phyloP scores from a whole-genome alignment of 2,329 filamentous ascomycete genomes.

The Xylariaceae sp. region DNA sequence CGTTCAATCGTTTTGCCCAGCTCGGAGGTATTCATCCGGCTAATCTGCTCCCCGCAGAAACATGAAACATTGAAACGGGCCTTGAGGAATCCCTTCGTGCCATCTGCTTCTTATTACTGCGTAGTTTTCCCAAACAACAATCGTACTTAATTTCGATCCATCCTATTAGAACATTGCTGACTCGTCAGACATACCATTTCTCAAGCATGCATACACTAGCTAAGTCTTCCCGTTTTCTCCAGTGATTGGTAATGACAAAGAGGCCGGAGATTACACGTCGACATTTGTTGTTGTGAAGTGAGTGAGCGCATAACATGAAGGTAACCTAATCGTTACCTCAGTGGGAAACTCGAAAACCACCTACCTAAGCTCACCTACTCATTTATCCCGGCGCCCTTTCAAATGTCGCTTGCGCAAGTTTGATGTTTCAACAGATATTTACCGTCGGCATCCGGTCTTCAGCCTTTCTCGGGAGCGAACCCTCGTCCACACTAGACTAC shows the following conservation, averaged over 20 bases:
- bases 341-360: too few species aligned
- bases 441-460: neutral
- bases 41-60: constrained; percentile 15
- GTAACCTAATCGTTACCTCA: too few species aligned
- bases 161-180: neutral
- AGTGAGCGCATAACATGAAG: neutral
- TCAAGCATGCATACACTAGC: too few species aligned
- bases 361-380: neutral
- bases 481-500: too few species aligned
- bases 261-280: too few species aligned
- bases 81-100: constrained; percentile 5
- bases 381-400: neutral
- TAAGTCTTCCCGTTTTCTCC: too few species aligned
- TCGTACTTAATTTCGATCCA: constrained; percentile 6
- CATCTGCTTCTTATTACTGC: neutral
- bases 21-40: constrained; percentile 25
- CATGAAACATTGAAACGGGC: constrained; percentile 26
- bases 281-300: neutral
- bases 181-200: neutral
- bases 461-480: too few species aligned
- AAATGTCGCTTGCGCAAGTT: neutral
- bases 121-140: neutral
- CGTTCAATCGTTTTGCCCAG: too few species aligned
- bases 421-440: neutral
- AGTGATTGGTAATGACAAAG: too few species aligned